phyloP scores from a whole-genome alignment of 345 rosid genomes.

The Adansonia digitata region DNA sequence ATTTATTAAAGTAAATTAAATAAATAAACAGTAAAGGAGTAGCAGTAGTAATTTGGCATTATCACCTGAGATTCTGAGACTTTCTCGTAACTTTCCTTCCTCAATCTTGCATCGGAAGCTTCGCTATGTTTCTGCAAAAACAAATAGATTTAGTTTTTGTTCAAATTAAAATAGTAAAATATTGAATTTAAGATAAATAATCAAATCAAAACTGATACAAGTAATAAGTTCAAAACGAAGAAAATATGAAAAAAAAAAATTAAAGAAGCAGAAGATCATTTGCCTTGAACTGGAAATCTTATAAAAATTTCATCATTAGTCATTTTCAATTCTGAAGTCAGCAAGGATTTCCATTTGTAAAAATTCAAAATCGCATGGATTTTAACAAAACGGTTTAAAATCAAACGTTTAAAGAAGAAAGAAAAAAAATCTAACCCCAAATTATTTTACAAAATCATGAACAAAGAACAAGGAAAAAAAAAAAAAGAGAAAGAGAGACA shows the following conservation, averaged over 20 bases:
- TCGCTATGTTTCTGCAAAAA: slow-evolving; percentile 10
- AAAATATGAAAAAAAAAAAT: background rate
- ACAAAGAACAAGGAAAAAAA: background rate
- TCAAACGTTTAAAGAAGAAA: background rate
- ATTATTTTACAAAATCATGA: background rate
- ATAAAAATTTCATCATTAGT: background rate
- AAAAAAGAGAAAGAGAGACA: too few relatives aligned
- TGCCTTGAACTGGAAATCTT: background rate
- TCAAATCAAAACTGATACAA: background rate
- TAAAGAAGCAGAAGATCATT: background rate
- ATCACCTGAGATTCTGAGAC: slow-evolving; percentile 21
- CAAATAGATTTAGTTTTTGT: background rate
- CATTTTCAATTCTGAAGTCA: background rate
- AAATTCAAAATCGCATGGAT: background rate
- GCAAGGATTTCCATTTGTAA: background rate
- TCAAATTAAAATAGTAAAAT: background rate
- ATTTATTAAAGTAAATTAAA: background rate
- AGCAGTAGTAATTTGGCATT: background rate
- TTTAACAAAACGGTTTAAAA: background rate
- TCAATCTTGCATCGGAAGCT: slow-evolving; percentile 23
- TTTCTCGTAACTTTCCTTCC: slow-evolving; percentile 18
- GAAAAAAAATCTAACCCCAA: background rate
- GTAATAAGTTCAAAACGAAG: background rate
- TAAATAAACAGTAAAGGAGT: background rate
- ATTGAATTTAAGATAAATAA: background rate